These are phyloP conservation scores for Trichoderma reesei DNA, from an alignment of 495 filamentous ascomycete species.

Conservation along the genomic window DNA sequence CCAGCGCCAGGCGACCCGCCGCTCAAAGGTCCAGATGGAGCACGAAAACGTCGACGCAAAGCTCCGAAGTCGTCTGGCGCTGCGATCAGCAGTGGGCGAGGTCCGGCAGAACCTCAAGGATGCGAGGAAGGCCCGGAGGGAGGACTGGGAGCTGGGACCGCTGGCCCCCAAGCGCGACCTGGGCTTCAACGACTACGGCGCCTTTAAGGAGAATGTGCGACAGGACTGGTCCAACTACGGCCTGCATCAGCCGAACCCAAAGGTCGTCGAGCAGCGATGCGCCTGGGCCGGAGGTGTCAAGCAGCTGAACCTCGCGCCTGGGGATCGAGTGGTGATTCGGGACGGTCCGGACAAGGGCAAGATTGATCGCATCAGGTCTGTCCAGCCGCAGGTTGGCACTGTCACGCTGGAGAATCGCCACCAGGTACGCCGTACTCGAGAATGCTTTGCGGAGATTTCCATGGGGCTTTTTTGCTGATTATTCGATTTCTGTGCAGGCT, in stretches of 20 bases:
- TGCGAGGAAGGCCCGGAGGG: slow-evolving; percentile 31
- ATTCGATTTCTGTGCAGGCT: background rate
- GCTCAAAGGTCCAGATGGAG: slow-evolving; percentile 10
- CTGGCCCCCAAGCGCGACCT: slow-evolving; percentile 65
- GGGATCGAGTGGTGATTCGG: slow-evolving; percentile 70
- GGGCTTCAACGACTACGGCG: slow-evolving; percentile 33
- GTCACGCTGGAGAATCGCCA: slow-evolving; percentile 46
- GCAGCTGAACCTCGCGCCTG: slow-evolving; percentile 52
- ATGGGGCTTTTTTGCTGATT: background rate
- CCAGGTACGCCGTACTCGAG: background rate
- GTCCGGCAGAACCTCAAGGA: slow-evolving; percentile 15
- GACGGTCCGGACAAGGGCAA: slow-evolving; percentile 70
- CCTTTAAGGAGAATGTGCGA: slow-evolving; percentile 22
- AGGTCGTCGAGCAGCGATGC: slow-evolving; percentile 21
- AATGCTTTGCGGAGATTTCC: background rate
- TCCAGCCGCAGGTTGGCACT: slow-evolving; percentile 47
- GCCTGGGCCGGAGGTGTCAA: slow-evolving; percentile 43
- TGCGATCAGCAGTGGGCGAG: slow-evolving; percentile 10
- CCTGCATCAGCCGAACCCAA: slow-evolving; percentile 20
- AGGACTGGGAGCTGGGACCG: slow-evolving; percentile 69
- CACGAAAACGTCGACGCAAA: background rate
- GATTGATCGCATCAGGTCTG: slow-evolving; percentile 57
- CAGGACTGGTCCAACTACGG: slow-evolving; percentile 18
- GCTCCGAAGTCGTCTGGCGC: slow-evolving; percentile 12
- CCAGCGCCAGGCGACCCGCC: slow-evolving; percentile 38